Evolutionary conservation across 495 filamentous ascomycete species (phyloP), one percentile per base, ranked within the genome.

Genomic region (Trichoderma gamsii): DNA sequence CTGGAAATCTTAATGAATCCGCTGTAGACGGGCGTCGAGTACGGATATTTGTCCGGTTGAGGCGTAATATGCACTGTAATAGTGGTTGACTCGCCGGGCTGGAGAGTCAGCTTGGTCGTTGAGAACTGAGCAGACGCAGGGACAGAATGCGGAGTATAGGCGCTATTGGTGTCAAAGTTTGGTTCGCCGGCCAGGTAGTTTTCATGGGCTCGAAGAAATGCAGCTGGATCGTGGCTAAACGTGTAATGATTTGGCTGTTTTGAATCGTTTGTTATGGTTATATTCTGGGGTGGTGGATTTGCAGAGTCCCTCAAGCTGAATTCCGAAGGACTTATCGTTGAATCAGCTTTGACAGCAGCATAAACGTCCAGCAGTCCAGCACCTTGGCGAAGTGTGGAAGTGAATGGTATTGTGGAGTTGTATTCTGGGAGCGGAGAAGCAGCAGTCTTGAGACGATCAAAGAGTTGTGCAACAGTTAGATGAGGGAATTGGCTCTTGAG

Each of bases 341-440:
- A 69, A 44, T 70, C 66, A 13, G 69, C 69, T 7, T 41, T 73
- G 35, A 77, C 70, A 27, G 75, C 74, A n/a, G 70, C 71, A 64
- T 76, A 75, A 12, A 43, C 73, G 49, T 77, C 73, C 1, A 77
- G 68, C 32, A 76, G 44, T 1, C 75, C 75, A n/a, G 71, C 71
- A 12, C 75, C 75, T 68, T 77, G 75, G 21, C 73, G 73, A 25
- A 68, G 35, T 3, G 69, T 32, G 27, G 56, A 61, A 1, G 56
- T 25, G 9, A 32, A 11, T 66, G 63, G 74, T n/a, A 51, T 38
- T 5, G 35, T 68, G 56, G 72, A 70, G 16, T 68, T 70, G 8
- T 41, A 64, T 64, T 70, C 74, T 6, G 61, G 49, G 9, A 72
- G 27, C 4, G 74, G 74, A 0, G 15, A 70, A 4, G 74, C 68